phyloP scores from a whole-genome alignment of 2,329 filamentous ascomycete genomes.

The Fusarium fujikuroi region DNA sequence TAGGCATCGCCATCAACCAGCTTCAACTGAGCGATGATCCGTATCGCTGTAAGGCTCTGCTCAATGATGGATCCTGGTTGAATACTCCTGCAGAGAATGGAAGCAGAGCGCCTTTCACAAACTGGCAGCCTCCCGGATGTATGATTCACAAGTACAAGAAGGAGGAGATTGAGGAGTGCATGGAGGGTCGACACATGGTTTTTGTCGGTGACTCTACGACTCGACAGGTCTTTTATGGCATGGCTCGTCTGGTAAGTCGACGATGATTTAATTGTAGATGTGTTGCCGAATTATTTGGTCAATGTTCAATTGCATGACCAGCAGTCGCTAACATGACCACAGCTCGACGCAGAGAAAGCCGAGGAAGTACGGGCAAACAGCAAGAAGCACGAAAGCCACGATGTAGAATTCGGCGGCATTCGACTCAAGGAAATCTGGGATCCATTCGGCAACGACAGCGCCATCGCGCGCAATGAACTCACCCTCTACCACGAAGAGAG shows the following conservation, averaged over 20 bases:
- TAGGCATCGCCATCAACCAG: constrained; percentile 32
- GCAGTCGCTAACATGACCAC: constrained; percentile 1
- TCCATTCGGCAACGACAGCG: constrained; percentile 55
- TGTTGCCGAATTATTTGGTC: neutral
- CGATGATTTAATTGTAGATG: neutral
- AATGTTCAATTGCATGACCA: neutral
- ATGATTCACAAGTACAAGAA: constrained; percentile 65
- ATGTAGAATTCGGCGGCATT: constrained; percentile 31
- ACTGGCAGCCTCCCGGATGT: constrained; percentile 70
- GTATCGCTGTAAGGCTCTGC: constrained; percentile 63
- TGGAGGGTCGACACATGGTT: constrained; percentile 61
- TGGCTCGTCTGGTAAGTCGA: constrained; percentile 43
- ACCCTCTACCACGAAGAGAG: constrained; percentile 33
- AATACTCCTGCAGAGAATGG: constrained; percentile 46
- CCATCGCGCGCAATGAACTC: constrained; percentile 34
- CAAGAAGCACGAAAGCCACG: constrained; percentile 34
- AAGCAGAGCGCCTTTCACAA: constrained; percentile 50
- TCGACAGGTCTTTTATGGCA: constrained; percentile 69
- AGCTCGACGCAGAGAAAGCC: constrained; percentile 39
- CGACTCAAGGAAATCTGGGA: constrained; percentile 65
- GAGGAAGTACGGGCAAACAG: constrained; percentile 17
- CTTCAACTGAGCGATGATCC: constrained; percentile 53
- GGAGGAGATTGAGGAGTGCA: constrained; percentile 63
- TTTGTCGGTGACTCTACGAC: constrained; percentile 70
- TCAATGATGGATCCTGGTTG: constrained; percentile 62